Conservation (phyloP, 192 early-diverging fungal species). For the Backusella luteola region DNA sequence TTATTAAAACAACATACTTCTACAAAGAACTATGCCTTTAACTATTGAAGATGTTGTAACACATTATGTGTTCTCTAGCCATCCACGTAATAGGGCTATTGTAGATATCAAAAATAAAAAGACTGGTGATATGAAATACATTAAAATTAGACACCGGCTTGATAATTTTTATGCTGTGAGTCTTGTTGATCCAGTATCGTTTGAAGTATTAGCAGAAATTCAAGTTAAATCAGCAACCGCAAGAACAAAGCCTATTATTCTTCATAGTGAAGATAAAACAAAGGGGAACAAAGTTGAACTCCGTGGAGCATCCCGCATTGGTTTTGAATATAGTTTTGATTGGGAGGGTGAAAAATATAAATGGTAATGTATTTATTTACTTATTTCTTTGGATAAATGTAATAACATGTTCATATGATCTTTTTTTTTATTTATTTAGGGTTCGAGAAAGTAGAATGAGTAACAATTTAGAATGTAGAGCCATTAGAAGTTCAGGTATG, state of each 20-base stretch:
- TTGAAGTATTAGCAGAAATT: constrained; percentile 17
- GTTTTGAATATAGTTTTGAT: constrained; percentile 24
- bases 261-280: constrained; percentile 10
- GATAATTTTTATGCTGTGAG: constrained; percentile 21
- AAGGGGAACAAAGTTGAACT: neutral
- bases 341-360: constrained; percentile 22
- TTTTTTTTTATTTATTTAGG: constrained; percentile 1
- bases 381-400: neutral
- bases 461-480: constrained; percentile 16
- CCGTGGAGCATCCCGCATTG: constrained; percentile 13
- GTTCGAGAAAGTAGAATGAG: constrained; percentile 20
- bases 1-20: neutral
- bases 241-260: constrained; percentile 13
- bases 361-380: constrained; percentile 19
- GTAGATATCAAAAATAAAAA: constrained; percentile 25
- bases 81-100: constrained; percentile 21
- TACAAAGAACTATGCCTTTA: neutral
- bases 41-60: constrained; percentile 13
- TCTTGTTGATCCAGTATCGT: constrained; percentile 22
- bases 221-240: constrained; percentile 12
- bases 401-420: neutral
- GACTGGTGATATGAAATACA: constrained; percentile 13
- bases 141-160: constrained; percentile 21
- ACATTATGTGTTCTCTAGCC: constrained; percentile 13
- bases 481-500: constrained; percentile 9